Conservation (phyloP, 1,284 basidiomycete genomes). For the Heterobasidion parviporum region DNA sequence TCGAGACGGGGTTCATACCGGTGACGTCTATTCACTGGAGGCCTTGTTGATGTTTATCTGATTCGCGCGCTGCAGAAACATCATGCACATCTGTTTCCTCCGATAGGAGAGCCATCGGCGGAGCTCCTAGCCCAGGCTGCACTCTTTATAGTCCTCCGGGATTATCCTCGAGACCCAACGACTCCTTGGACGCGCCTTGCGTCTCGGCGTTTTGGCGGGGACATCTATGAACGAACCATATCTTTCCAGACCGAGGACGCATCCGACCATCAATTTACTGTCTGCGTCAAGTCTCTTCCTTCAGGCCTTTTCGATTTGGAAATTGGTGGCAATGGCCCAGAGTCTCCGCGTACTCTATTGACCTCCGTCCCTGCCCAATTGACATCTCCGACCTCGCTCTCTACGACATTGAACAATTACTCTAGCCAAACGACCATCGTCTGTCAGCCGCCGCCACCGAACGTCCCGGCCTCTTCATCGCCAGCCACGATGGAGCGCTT, state of each 20-base stretch:
- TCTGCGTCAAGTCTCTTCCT: constrained; percentile 36
- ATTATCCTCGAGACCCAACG: constrained; percentile 29
- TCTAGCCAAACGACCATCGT: constrained; percentile 56
- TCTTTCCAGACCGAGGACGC: constrained; percentile 46
- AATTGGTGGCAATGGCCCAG: constrained; percentile 27
- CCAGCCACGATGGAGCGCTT: constrained; percentile 55
- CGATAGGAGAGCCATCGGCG: constrained; percentile 43
- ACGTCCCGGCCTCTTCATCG: constrained; percentile 40
- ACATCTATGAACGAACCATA: constrained; percentile 53
- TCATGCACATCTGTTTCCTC: constrained; percentile 68
- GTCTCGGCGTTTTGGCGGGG: constrained; percentile 71
- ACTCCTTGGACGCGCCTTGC: constrained; percentile 66
- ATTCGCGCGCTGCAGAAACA: constrained; percentile 52
- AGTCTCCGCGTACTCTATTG: constrained; percentile 29
- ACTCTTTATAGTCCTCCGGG: constrained; percentile 65
- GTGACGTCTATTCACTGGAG: constrained; percentile 28
- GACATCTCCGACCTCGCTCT: constrained; percentile 39
- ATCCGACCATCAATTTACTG: constrained; percentile 27
- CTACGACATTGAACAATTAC: constrained; percentile 40
- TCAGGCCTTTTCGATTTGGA: constrained; percentile 45
- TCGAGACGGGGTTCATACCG: constrained; percentile 91
- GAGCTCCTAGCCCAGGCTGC: constrained; percentile 73
- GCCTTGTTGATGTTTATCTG: neutral
- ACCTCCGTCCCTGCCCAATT: constrained; percentile 45
- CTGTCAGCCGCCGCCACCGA: constrained; percentile 50